Evolutionary conservation across 345 rosid genomes (phyloP), one percentile per base, ranked within the genome.

Genomic region (Theobroma cacao): DNA sequence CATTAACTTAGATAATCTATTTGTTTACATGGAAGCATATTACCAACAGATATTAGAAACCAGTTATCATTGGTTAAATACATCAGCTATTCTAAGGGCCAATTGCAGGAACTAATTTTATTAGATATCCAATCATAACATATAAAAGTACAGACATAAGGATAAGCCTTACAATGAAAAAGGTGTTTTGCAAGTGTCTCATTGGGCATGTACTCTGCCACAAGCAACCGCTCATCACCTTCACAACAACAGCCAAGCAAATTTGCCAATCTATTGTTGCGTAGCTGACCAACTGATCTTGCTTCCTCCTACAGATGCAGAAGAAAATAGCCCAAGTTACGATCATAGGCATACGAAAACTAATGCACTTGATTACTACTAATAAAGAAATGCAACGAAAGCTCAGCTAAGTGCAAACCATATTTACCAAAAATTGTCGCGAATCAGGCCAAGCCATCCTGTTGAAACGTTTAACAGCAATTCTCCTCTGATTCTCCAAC

Each of bases 181-280:
- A 95, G 92, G 85, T 93, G 98, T 87, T 93, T 95, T 47, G 98
- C 98, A n/a, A 92, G 84, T 17, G 98, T 95, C 79, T 93, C 98
- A 80, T 92, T 91, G 47, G 92, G 95, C 97, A 91, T 94, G 81
- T 87, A 94, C 77, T 95, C 98, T 3, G 97, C 91, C 3, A 95
- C 90, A 34, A 93, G 98, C 77, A 95, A 82, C 75, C 94, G 89
- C 82, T 93, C 98, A 36, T 95, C 93, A 74, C 94, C 93, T 81
- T 92, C 93, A 17, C 91, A 92, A 82, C 98, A 95, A 77, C 94
- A 95, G 7, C 98, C 98, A 7, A 95, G 91, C 81, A 95, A 82
- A 88, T 93, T 93, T 24, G 87, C 98, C 92, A 93, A 81, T 75
- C 93, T 84, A 81, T 86, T 88, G 75, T 90, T 91, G 68, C 97